Percentiles rank a stretch among this genome's conserved stretches.
phyloP scores from a whole-genome alignment of 805 yeast genomes.

The Zygoascus flipseniorum region DNA sequence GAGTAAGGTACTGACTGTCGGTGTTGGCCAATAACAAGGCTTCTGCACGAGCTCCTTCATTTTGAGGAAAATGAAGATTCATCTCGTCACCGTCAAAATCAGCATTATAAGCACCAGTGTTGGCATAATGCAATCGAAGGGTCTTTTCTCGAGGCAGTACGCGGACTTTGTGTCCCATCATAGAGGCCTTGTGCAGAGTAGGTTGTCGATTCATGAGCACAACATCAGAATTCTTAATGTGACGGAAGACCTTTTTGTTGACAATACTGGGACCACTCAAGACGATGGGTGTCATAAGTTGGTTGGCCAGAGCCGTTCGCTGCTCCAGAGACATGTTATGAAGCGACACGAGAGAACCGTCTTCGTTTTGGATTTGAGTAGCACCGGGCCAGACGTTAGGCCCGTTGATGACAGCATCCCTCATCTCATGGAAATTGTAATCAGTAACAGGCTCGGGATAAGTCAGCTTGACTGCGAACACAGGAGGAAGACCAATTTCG shows the following conservation, averaged over 20 bases:
- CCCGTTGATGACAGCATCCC: conserved; percentile 95
- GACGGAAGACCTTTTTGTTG: conserved; percentile 91
- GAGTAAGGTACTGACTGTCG: conserved; percentile 94
- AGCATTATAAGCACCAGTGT: conserved; percentile 97
- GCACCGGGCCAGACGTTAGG: conserved; percentile 99
- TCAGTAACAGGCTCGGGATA: conserved; percentile 98
- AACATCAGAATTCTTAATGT: conserved; percentile 88
- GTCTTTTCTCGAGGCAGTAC: conserved; percentile 98
- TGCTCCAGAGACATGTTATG: conserved; percentile 88
- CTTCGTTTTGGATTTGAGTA: conserved; percentile 89
- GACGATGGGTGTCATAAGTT: conserved; percentile 73
- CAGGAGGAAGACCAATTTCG: conserved; percentile 98
- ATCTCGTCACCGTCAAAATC: conserved; percentile 99
- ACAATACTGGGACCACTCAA: conserved; percentile 46
- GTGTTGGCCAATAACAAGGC: conserved; percentile 93
- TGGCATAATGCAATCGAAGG: conserved; percentile 92
- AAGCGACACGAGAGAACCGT: conserved; percentile 73
- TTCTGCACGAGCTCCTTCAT: conserved; percentile 94
- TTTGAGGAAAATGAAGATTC: conserved; percentile 99
- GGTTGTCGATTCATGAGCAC: conserved; percentile 99
- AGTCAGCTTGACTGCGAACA: conserved; percentile 88
- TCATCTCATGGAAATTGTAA: conserved; percentile 78
- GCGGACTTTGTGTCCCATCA: conserved; percentile 99
- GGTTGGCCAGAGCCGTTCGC: conserved; percentile 91
- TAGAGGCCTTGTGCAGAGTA: conserved; percentile 96